A percentile compares a stretch with the other conserved stretches of the same genome.
Evolutionary conservation across 331 rosid genomes (phyloP).

Genomic region (Malus hybrid): DNA sequence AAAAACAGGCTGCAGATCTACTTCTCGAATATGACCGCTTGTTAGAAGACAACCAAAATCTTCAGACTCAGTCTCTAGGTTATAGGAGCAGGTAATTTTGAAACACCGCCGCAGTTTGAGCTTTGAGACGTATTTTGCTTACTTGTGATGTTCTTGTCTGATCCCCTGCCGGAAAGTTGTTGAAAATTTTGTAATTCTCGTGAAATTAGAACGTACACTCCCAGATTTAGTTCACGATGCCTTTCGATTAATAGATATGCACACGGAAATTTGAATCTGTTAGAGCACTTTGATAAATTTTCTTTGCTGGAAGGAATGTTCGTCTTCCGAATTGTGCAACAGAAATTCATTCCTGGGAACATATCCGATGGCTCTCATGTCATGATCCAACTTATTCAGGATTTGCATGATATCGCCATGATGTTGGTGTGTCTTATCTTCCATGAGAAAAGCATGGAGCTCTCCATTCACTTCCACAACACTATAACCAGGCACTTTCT

Average conservation of each 20-base stretch:
- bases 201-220: not conserved
- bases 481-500: slow-evolving; percentile 36
- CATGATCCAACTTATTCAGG: slow-evolving; percentile 21
- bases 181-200: slow-evolving; percentile 1
- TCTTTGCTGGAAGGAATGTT: not conserved
- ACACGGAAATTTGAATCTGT: not conserved
- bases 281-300: not conserved
- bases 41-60: slow-evolving; percentile 92
- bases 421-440: slow-evolving; percentile 26
- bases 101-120: not conserved
- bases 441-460: slow-evolving; percentile 43
- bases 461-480: slow-evolving; percentile 38
- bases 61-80: slow-evolving; percentile 58
- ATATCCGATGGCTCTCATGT: slow-evolving; percentile 21
- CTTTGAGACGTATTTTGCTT: slow-evolving; percentile 16
- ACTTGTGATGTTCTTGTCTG: slow-evolving; percentile 9
- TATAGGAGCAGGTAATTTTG: slow-evolving; percentile 22
- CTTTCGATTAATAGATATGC: no score
- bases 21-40: slow-evolving; percentile 77
- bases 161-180: slow-evolving; percentile 3
- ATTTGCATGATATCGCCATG: slow-evolving; percentile 13
- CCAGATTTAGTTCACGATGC: no score
- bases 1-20: slow-evolving; percentile 84
- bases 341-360: slow-evolving; percentile 3
- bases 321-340: slow-evolving; percentile 5